phyloP scores from a whole-genome alignment of 192 early-diverging fungal genomes.

The Piromyces finnis region DNA sequence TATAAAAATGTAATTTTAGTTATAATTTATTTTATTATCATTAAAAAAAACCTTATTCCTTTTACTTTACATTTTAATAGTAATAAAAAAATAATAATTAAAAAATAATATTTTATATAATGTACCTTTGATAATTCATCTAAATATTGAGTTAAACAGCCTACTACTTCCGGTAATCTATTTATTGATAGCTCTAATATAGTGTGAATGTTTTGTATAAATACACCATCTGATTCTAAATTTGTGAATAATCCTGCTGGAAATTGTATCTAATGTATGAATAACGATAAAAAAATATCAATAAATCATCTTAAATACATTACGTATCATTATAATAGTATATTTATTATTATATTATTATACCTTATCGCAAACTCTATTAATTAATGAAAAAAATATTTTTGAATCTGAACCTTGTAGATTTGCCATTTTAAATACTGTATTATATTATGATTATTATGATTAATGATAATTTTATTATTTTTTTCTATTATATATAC shows the following conservation, averaged over 20 bases:
- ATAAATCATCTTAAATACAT: too few relatives aligned
- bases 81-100: too few relatives aligned
- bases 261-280: neutral
- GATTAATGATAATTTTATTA: neutral
- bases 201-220: neutral
- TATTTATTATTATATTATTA: too few relatives aligned
- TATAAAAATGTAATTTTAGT: too few relatives aligned
- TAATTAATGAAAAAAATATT: neutral
- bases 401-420: neutral
- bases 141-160: neutral
- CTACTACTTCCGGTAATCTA: neutral
- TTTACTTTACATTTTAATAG: too few relatives aligned
- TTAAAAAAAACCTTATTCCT: too few relatives aligned
- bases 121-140: neutral
- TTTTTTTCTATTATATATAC: too few relatives aligned
- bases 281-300: too few relatives aligned
- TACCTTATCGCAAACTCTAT: neutral
- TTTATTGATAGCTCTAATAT: neutral
- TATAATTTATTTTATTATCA: too few relatives aligned
- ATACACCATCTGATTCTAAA: neutral
- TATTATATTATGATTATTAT: neutral
- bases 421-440: neutral
- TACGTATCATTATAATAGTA: too few relatives aligned
- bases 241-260: neutral
- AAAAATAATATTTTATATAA: too few relatives aligned